Base-by-base conservation (phyloP, 768 basidiomycete species). In the Mycena polygramma region DNA sequence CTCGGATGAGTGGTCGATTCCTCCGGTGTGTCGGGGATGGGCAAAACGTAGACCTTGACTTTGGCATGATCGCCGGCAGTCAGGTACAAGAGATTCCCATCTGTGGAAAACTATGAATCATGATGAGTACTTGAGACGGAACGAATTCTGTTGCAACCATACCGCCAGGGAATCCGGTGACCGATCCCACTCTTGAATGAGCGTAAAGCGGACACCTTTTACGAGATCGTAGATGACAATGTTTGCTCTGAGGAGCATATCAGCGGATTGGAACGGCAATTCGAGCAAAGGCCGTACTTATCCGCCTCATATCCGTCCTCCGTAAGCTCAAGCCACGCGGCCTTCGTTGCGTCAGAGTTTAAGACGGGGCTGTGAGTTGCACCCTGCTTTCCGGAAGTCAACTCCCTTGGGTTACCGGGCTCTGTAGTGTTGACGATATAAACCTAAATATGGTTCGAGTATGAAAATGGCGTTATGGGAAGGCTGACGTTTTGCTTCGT, bases 231-330 rank as follows among this genome's bases (percentile, higher is more conserved):
- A 94, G 11, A 96, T 87, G 51, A 95, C 89, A 55, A 96, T 86
- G 77, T 94, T 93, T 10, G 89, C 87, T 70, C 94, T 94, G 71
- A 0, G 22, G 19, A 0, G 48, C n/a, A 24, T 66, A 19, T 60
- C n/a, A 54, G 63, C 64, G 39, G 30, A 57, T 37, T 71, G 55
- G 61, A 55, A 13, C 10, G 24, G 54, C 7, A 24, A 60, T 24
- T 37, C 19, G 64, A 39, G 26, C 53, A 37, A 36, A 62, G 10
- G 15, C 64, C 77, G 51, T 68, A 90, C 91, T 92, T 88, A 80
- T 97, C 97, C 60, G 92, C 86, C 80, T 98, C 97, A 74, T 96
- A 92, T 2, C 97, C 96, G 74, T 98, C 95, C 76, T 92, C 79
- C 60, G 91, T 90, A 70, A 96, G 87, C 79, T 98, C 94, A 46